Evolutionary conservation across 306 rosid genomes (phyloP), one percentile per base, ranked within the genome.

Genomic region (Castanea crenata): DNA sequence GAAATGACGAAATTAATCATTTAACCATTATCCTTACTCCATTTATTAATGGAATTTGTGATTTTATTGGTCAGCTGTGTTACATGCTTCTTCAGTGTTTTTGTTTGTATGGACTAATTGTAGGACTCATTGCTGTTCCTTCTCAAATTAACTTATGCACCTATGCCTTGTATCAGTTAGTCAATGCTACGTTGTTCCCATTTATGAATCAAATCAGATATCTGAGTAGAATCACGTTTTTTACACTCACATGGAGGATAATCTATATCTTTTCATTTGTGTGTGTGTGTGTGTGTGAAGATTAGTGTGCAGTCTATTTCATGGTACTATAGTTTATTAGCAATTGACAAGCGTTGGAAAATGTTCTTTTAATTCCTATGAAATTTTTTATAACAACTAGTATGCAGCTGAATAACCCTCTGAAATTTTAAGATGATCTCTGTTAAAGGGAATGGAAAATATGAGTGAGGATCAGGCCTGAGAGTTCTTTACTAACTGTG

Each of bases 401-500:
- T n/a, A 57, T 29, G 73, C 69, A 77, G 74, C 74, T 18, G 34
- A 41, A 23, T 62, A 20, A 25, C 44, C 49, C 76, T 81, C n/a
- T 27, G 56, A 23, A 54, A 78, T 81, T 75, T 69, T 62, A 44
- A 20, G 51, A 32, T 51, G n/a, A 46, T 44, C 46, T 23, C 55
- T 70, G 69, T 77, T 31, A 59, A 21, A 41, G 35, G 75, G 49
- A 27, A 51, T 41, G 23, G 16, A 35, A 41, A 12, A 69, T 59
- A 63, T 29, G 20, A 64, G 44, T 64, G 70, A 64, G 38, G 41
- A 64, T 6, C 70, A 61, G 20, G 44, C 21, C 44, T 64, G 32
- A 13, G n/a, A 64, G 10, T 63, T 64, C 70, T 64, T 15, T 64
- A 32, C 21, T 5, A 64, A 64, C 20, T 63, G 15, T 29, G 9